Evolutionary conservation across 441 rosid genomes (phyloP), one percentile per base, ranked within the genome.

Genomic region (Adansonia madagascariensis): DNA sequence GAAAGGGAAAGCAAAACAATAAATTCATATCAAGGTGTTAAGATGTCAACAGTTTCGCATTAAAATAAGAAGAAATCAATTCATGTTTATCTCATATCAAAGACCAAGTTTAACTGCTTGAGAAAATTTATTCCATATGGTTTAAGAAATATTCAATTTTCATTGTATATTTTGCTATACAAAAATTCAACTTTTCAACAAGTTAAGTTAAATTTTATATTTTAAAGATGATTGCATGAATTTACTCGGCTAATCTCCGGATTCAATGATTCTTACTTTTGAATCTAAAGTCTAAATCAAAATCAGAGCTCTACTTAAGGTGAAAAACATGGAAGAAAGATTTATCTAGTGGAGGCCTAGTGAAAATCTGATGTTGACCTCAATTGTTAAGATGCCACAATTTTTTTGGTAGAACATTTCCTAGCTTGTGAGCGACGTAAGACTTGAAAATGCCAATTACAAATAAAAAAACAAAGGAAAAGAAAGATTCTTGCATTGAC

Each of bases 341-440:
- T 5, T 63, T 2, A 15, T 9, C 9, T 14, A 31, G 8, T 14
- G 35, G 20, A 35, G 10, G 71, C 8, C 47, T 65, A 3, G 71
- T 18, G 35, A 43, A 47, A 66, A 44, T 66, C 31, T 44, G 53
- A 69, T 8, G 41, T 57, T 69, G 73, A 69, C 73, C 43, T 24
- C 22, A 24, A 69, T 49, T 43, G n/a, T 44, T 67, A 20, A 44
- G n/a, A 31, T 18, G 71, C 56, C 73, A 15, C 59, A 49, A 4
- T 9, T 20, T 59, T 39, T 39, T 61, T 68, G 78, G 69, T 60
- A 22, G 57, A 62, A 62, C 57, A 61, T 57, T 68, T 41, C 31
- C 31, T 15, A 49, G 22, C 49, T 43, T 47, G n/a, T 35, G 68
- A 35, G 1, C 14, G 46, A 63, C 10, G 46, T 35, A 17, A 3